Evolutionary conservation across 139 green algal genomes (phyloP), one percentile per base, ranked within the genome.

Genomic region (Chlorella sp.): DNA sequence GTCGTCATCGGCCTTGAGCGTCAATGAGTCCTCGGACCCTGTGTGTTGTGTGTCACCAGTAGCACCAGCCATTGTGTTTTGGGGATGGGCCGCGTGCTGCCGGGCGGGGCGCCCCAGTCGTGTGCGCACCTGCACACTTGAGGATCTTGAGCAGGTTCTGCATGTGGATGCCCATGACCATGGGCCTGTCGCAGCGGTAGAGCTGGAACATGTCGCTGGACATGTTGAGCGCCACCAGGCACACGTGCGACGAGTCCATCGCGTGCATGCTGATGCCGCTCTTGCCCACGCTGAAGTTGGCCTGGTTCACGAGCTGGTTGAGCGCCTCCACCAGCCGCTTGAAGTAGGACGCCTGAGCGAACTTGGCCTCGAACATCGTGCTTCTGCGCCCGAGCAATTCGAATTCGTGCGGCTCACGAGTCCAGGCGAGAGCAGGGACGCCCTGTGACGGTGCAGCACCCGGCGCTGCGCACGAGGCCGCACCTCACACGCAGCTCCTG

Each of bases 1-100:
- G 20, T 90, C 83, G 80, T 99, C 95, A 67, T 97, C 91, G 29
- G 90, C 92, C 80, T 97, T 98, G 69, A 99, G 91, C 10, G 93
- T 98, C 63, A 99, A 91, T 49, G 93, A 88, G 82, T 99, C 96
- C 70, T 98, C 93, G 72, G 94, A 97, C 67, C 86, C 90, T 79
- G 71, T 59, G 32, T n/a, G n/a, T n/a, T n/a, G n/a, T n/a, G n/a
- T n/a, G n/a, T n/a, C n/a, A n/a, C n/a, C n/a, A n/a, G n/a, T n/a
- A n/a, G 62, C 49, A 61, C 22, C 20, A 22, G 49, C 20, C 49
- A 61, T n/a, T 17, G 17, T 61, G 49, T n/a, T 17, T 17, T n/a
- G 17, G 49, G 49, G 49, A 22, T n/a, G 49, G 49, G 49, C 17
- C 22, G 49, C 22, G 49, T 17, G 49, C 49, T 61, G 17, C 20